Evolutionary conservation across 2,329 filamentous ascomycete species (phyloP).

Genomic region (Dactylellina drechsleri): DNA sequence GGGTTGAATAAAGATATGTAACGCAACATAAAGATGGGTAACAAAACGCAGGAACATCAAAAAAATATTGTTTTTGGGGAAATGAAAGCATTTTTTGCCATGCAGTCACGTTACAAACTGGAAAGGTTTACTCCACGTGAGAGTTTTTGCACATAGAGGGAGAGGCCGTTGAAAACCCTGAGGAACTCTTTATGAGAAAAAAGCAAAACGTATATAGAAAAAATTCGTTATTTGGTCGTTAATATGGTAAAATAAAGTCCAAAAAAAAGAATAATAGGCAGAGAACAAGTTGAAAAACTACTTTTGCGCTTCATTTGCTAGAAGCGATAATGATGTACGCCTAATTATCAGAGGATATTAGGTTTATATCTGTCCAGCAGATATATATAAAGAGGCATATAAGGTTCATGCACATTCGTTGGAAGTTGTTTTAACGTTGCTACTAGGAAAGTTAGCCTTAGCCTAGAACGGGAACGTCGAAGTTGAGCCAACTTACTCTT

Average conservation of each 20-base stretch:
- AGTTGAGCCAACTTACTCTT: slow-evolving; percentile 37
- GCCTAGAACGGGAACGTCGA: background rate
- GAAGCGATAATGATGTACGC: slow-evolving; percentile 21
- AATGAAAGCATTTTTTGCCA: background rate
- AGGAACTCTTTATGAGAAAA: slow-evolving; percentile 24
- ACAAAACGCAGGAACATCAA: background rate
- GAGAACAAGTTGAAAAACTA: slow-evolving; percentile 14
- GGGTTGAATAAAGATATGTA: slow-evolving; percentile 7
- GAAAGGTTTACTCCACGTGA: background rate
- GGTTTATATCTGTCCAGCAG: slow-evolving; percentile 42
- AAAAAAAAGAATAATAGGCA: slow-evolving; percentile 5
- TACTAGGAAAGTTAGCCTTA: slow-evolving; percentile 29
- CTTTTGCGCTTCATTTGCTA: slow-evolving; percentile 28
- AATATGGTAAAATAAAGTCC: slow-evolving; percentile 9
- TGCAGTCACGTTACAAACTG: background rate
- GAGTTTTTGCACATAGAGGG: slow-evolving; percentile 14
- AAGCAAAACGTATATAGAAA: background rate
- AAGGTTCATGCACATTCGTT: slow-evolving; percentile 6
- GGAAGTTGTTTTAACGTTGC: slow-evolving; percentile 34
- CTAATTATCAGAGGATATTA: background rate
- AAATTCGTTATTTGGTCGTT: slow-evolving; percentile 45
- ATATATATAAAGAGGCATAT: slow-evolving; percentile 21
- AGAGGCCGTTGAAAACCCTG: slow-evolving; percentile 21
- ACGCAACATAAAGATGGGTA: background rate
- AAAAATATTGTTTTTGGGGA: background rate